A percentile compares a stretch with the other conserved stretches of the same genome.
Evolutionary conservation across 1,284 basidiomycete genomes (phyloP).

Genomic region (Thelephora terrestris): DNA sequence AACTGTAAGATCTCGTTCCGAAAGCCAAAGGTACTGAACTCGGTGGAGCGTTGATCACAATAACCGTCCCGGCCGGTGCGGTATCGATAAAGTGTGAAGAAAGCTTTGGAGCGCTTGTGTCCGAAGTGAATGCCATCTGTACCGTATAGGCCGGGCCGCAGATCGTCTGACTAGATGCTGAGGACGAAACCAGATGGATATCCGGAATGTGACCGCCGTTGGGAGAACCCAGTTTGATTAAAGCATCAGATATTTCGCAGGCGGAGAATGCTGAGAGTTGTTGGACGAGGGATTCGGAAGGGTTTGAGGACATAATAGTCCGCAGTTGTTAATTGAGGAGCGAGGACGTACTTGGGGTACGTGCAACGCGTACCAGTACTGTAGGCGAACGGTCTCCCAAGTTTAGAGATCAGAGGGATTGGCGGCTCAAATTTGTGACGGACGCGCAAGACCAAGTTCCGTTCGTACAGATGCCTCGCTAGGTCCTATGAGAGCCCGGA

Average conservation of each 20-base stretch:
- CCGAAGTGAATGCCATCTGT: conserved; percentile 64
- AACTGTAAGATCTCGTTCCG: neutral
- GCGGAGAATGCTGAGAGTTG: conserved; percentile 36
- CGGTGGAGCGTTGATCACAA: conserved; percentile 73
- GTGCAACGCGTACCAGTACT: too few species aligned
- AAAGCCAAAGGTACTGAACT: conserved; percentile 34
- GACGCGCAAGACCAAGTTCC: too few species aligned
- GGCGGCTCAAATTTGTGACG: too few species aligned
- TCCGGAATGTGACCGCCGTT: conserved; percentile 82
- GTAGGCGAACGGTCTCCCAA: too few species aligned
- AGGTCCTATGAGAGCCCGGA: too few species aligned
- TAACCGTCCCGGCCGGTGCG: conserved; percentile 52
- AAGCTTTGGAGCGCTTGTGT: conserved; percentile 57
- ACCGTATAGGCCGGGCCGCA: conserved; percentile 88
- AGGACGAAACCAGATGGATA: conserved; percentile 51
- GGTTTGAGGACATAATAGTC: conserved; percentile 15
- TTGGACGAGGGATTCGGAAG: conserved; percentile 22
- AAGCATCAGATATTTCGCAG: conserved; percentile 86
- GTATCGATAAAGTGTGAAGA: conserved; percentile 81
- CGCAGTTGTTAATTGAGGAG: too few species aligned
- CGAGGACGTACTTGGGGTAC: too few species aligned
- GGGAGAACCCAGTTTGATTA: conserved; percentile 71
- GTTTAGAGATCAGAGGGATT: too few species aligned
- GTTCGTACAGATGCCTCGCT: too few species aligned
- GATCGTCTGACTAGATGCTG: conserved; percentile 26